Evolutionary conservation across 2,329 filamentous ascomycete genomes (phyloP).

Genomic region (Cercospora sesami): DNA sequence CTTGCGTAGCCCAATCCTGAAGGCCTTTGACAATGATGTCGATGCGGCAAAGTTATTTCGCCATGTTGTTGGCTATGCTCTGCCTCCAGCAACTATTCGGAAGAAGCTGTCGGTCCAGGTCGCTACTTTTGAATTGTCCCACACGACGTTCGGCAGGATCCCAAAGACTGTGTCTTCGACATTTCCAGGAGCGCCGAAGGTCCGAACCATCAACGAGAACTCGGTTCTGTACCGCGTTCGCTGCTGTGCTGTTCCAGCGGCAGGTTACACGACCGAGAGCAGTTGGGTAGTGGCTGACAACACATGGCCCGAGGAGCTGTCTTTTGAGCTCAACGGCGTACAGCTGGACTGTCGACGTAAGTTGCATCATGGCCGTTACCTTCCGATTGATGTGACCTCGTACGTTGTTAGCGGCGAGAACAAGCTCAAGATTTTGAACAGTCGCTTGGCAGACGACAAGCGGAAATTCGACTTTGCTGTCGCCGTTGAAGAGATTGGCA

Average conservation of each 20-base stretch:
- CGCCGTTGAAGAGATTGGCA: constrained; percentile 69
- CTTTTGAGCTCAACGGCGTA: constrained; percentile 65
- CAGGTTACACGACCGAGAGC: constrained; percentile 44
- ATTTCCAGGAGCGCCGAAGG: constrained; percentile 33
- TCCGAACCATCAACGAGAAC: constrained; percentile 49
- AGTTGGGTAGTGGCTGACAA: constrained; percentile 66
- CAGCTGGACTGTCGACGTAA: constrained; percentile 62
- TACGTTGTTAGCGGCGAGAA: constrained; percentile 63
- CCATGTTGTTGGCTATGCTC: constrained; percentile 54
- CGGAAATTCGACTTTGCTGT: constrained; percentile 56
- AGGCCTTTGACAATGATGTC: constrained; percentile 5
- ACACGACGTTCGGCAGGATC: constrained; percentile 42
- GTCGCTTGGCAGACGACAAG: constrained; percentile 44
- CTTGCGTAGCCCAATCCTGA: constrained; percentile 55
- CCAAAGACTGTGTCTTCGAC: constrained; percentile 33
- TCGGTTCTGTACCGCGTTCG: constrained; percentile 68
- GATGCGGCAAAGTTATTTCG: constrained; percentile 52
- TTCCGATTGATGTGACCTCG: constrained; percentile 71
- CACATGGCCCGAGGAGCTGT: constrained; percentile 70
- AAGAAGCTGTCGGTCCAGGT: constrained; percentile 42
- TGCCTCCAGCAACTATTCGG: constrained; percentile 47
- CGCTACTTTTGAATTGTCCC: constrained; percentile 52
- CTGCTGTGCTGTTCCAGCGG: constrained; percentile 53
- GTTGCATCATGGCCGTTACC: constrained; percentile 70
- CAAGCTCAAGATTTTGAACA: constrained; percentile 54